Percentiles rank a stretch among this genome's conserved stretches.
Evolutionary conservation across 2,329 filamentous ascomycete genomes (phyloP).

Genomic region (Scedosporium apiospermum): DNA sequence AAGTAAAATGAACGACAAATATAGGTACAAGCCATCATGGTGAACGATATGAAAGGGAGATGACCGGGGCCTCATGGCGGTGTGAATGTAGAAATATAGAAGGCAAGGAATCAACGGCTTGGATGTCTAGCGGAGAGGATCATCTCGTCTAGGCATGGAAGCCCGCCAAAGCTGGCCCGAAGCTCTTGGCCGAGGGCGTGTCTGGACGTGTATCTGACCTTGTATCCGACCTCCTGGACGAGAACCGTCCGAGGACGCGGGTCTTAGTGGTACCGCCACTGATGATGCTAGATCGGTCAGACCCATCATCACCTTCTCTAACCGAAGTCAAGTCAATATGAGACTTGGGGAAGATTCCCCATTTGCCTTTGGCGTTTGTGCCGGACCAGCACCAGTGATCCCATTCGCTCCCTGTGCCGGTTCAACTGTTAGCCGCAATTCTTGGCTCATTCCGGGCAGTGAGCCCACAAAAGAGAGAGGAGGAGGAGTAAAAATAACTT

Average conservation of each 20-base stretch:
- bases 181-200: background rate
- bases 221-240: conserved; percentile 6
- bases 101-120: too few species aligned
- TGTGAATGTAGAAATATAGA: too few species aligned
- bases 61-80: background rate
- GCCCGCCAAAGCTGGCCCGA: background rate
- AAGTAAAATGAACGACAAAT: background rate
- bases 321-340: conserved; percentile 37
- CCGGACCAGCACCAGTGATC: conserved; percentile 50
- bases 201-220: conserved; percentile 2
- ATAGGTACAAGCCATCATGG: background rate
- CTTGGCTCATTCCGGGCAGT: background rate
- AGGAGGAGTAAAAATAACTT: conserved; percentile 17
- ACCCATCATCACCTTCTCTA: conserved; percentile 18
- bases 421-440: conserved; percentile 1
- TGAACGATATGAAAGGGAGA: background rate
- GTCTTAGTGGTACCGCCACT: background rate
- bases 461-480: background rate
- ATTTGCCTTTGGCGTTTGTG: conserved; percentile 40
- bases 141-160: background rate
- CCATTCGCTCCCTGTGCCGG: conserved; percentile 28
- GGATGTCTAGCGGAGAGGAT: too few species aligned
- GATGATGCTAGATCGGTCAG: background rate
- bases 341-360: conserved; percentile 42
- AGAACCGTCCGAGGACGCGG: conserved; percentile 6